phyloP scores from a whole-genome alignment of 1,284 basidiomycete species.

The Rhodotorula sp. region DNA sequence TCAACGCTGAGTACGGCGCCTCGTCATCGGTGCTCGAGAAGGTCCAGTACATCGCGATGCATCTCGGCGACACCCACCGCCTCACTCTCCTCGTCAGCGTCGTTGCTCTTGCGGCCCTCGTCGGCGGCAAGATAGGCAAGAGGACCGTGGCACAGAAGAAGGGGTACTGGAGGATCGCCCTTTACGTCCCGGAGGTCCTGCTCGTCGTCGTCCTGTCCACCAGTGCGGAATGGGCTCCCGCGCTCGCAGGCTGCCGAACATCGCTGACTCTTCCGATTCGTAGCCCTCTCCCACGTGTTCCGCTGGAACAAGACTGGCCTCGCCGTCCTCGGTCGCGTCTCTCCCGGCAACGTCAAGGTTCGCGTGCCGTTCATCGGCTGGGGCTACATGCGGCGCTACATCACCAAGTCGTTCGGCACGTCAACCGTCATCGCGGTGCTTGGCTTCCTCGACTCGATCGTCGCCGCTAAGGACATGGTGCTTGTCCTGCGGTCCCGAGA shows the following conservation, averaged over 20 bases:
- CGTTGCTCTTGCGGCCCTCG: constrained; percentile 57
- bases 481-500: background rate
- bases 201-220: constrained; percentile 74
- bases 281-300: constrained; percentile 69
- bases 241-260: constrained; percentile 3
- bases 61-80: constrained; percentile 62
- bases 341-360: constrained; percentile 36
- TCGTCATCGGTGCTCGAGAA: constrained; percentile 68
- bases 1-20: constrained; percentile 12
- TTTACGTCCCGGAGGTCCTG: constrained; percentile 76
- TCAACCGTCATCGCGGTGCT: constrained; percentile 36
- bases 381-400: constrained; percentile 13
- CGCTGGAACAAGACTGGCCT: constrained; percentile 76
- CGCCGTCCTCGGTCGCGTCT: constrained; percentile 66
- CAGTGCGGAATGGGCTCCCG: constrained; percentile 55
- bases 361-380: constrained; percentile 42
- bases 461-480: constrained; percentile 70
- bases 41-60: constrained; percentile 67
- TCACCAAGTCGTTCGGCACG: constrained; percentile 26
- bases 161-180: constrained; percentile 56
- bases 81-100: constrained; percentile 73
- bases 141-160: constrained; percentile 57
- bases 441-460: constrained; percentile 63
- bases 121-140: constrained; percentile 57
- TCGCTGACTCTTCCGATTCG: background rate